A percentile compares a stretch with the other conserved stretches of the same genome.
These are phyloP conservation scores for Eragrostis nindensis DNA, from an alignment of 176 grass and related monocot genomes.

Conservation along the genomic window DNA sequence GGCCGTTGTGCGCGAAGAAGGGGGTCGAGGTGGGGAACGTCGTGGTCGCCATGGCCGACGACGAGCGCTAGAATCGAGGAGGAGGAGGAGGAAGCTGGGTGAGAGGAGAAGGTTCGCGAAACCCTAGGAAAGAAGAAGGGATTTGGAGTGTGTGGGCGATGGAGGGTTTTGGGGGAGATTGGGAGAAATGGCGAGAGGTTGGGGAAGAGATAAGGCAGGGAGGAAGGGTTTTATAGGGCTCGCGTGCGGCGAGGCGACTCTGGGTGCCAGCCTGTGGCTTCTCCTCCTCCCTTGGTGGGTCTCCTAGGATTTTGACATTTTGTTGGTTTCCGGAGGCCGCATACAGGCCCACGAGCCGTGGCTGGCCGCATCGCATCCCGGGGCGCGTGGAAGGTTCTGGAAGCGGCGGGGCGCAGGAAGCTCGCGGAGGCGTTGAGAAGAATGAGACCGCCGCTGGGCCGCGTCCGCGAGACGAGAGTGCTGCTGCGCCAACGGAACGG, in stretches of 20 bases:
- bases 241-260: conserved; percentile 18
- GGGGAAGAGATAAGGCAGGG: conserved; percentile 47
- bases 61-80: neutral
- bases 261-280: conserved; percentile 25
- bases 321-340: conserved; percentile 5
- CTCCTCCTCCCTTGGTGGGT: neutral
- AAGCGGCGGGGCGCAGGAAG: conserved; percentile 35
- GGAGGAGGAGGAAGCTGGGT: neutral
- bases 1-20: conserved; percentile 38
- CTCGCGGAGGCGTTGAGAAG: conserved; percentile 15
- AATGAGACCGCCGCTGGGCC: neutral
- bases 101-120: neutral
- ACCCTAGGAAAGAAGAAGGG: conserved; percentile 31
- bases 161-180: conserved; percentile 1
- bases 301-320: conserved; percentile 3
- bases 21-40: conserved; percentile 48
- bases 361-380: conserved; percentile 32
- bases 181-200: conserved; percentile 45
- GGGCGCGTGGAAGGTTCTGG: conserved; percentile 25
- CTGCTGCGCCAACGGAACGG: neutral
- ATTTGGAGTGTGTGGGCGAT: conserved; percentile 9
- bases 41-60: conserved; percentile 46
- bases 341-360: neutral
- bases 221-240: conserved; percentile 37
- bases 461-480: too few relatives aligned